A percentile compares a stretch with the other conserved stretches of the same genome.
These are phyloP conservation scores for Hypoxylon sp. DNA, from an alignment of 2,329 filamentous ascomycete genomes.

Conservation along the genomic window DNA sequence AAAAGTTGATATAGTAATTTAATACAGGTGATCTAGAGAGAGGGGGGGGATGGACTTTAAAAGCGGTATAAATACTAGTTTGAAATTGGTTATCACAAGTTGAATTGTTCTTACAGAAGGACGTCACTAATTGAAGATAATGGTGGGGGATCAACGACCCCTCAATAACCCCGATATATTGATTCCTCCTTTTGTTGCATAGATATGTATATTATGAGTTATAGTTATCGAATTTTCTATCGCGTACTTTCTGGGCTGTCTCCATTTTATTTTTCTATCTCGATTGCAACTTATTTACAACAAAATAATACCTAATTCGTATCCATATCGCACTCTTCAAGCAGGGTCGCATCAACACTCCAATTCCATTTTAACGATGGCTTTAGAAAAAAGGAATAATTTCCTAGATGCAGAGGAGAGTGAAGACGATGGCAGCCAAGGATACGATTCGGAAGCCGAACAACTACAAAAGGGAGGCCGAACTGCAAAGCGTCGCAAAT, in stretches of 20 bases:
- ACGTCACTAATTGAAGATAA: constrained; percentile 31
- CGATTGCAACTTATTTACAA: no score
- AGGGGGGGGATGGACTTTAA: no score
- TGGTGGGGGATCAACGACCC: constrained; percentile 32
- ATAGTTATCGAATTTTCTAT: constrained; percentile 6
- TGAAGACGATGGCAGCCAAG: constrained; percentile 64
- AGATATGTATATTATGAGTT: not conserved
- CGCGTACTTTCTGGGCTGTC: constrained; percentile 6
- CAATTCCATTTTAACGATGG: constrained; percentile 56
- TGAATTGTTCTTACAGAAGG: constrained; percentile 2
- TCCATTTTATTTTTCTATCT: constrained; percentile 28
- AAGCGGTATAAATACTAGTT: constrained; percentile 10
- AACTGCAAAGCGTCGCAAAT: constrained; percentile 61
- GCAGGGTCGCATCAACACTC: no score
- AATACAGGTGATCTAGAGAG: no score
- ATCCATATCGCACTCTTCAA: no score
- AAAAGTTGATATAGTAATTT: no score
- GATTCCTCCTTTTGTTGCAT: not conserved
- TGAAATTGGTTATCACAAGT: constrained; percentile 13
- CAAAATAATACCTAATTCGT: no score
- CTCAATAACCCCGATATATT: constrained; percentile 18
- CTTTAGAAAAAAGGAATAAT: constrained; percentile 74
- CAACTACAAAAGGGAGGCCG: constrained; percentile 72
- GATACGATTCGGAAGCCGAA: constrained; percentile 72
- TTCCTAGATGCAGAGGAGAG: constrained; percentile 71